Evolutionary conservation across 2,329 filamentous ascomycete genomes (phyloP), one percentile per base, ranked within the genome.

Genomic region (Aureobasidium uvarum): DNA sequence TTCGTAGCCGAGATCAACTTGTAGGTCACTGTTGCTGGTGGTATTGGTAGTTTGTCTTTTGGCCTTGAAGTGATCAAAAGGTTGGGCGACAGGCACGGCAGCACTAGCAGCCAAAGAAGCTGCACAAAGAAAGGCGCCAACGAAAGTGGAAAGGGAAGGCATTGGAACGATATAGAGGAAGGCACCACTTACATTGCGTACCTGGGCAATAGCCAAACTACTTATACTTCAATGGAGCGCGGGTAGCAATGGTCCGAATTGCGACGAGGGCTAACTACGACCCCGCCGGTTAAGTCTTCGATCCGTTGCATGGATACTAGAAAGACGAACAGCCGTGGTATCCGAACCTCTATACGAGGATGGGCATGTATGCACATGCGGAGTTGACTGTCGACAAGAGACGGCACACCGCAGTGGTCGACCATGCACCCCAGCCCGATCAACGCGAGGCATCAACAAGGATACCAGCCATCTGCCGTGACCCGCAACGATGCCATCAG

Each of bases 1-100:
- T 18, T 62, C 65, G 55, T 66, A 66, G 14, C 65, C 65, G 2
- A 66, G 51, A 45, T 66, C 65, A 11, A 66, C 59, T 25, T 66
- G 28, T 2, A 66, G 43, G 18, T 33, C 43, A 43, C 41, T 50
- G 46, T 25, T 54, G 51, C 38, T 33, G n/a, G 60, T 52, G 28
- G 36, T 36, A 36, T 48, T 52, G 13, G 38, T 7, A 13, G 51
- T 25, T n/a, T 66, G 65, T 43, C 56, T 66, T 10, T 63, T 66
- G 38, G 33, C 18, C 46, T 55, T 54, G 20, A 66, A 25, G 25
- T 66, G 58, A 18, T 66, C 51, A 16, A 66, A 66, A 28, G 65
- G 65, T 25, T 58, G 60, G 43, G 36, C 36, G 31, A 43, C 11
- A 2, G 60, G 60, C 13, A 63, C 23, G 28, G 48, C 60, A 8